Conservation (phyloP, 1,284 basidiomycete species). For the Cutaneotrichosporon spelunceum region DNA sequence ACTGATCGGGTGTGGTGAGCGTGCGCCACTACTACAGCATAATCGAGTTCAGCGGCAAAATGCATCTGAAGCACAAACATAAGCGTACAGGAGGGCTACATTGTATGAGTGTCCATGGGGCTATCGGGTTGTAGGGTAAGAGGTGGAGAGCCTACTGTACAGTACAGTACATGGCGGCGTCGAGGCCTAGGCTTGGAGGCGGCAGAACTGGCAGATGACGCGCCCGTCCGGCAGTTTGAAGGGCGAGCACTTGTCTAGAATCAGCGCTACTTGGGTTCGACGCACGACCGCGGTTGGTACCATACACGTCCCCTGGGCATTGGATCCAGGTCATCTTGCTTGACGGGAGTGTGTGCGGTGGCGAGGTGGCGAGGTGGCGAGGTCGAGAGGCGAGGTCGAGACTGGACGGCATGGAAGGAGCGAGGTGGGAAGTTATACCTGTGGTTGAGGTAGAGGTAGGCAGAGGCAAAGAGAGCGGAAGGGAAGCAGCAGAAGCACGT, state of each 20-base stretch:
- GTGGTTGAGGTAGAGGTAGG: not conserved
- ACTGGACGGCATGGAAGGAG: not conserved
- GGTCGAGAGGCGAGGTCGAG: not conserved
- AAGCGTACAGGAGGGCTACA: not conserved
- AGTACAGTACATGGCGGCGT: not conserved
- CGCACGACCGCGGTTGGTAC: not conserved
- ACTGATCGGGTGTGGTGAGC: too few species aligned
- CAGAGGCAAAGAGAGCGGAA: not conserved
- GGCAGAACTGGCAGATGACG: slow-evolving; percentile 8
- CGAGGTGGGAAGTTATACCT: too few species aligned
- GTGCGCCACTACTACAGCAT: too few species aligned
- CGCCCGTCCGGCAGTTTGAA: slow-evolving; percentile 4
- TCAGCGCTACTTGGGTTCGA: not conserved
- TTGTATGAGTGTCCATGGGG: not conserved
- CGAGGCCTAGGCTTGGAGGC: not conserved
- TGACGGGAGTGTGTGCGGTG: not conserved
- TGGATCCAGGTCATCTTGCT: not conserved
- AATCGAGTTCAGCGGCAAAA: too few species aligned
- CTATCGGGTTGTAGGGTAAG: not conserved
- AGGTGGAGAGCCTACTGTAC: too few species aligned
- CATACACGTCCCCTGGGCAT: slow-evolving; percentile 1
- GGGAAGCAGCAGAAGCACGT: not conserved
- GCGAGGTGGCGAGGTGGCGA: not conserved
- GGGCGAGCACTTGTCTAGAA: not conserved
- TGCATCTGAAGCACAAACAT: not conserved